These are phyloP conservation scores for Diophrys sp. DNA, from an alignment of 73 alveolate genomes.

Conservation along the genomic window DNA sequence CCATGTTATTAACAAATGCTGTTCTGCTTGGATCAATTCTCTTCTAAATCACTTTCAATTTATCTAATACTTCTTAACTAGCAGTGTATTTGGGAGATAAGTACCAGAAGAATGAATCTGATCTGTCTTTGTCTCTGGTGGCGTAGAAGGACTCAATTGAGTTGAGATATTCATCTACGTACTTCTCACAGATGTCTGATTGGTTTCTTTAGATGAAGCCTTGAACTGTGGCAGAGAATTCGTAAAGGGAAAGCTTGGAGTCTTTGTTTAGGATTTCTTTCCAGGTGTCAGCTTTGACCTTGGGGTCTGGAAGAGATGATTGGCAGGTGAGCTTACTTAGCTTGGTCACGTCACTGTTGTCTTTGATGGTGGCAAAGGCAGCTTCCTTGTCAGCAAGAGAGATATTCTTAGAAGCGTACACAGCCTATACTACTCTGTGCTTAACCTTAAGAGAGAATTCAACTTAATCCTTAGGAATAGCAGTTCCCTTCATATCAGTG, in stretches of 20 bases:
- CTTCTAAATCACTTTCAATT: conserved; percentile 4
- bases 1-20: conserved; percentile 3
- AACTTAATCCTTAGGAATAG: conserved; percentile 28
- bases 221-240: conserved; percentile 22
- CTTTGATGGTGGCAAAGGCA: conserved; percentile 56
- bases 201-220: conserved; percentile 32
- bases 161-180: conserved; percentile 36
- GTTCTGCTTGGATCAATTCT: not conserved
- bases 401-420: conserved; percentile 51
- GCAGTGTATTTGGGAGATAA: conserved; percentile 30
- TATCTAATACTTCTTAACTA: conserved; percentile 25
- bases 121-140: conserved; percentile 30
- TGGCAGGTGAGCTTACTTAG: conserved; percentile 58
- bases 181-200: conserved; percentile 21
- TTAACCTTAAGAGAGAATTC: conserved; percentile 65
- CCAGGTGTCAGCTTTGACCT: conserved; percentile 62
- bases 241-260: conserved; percentile 30
- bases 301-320: conserved; percentile 64
- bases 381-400: conserved; percentile 49
- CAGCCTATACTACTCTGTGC: conserved; percentile 48
- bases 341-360: conserved; percentile 63
- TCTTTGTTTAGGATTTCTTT: conserved; percentile 44
- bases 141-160: conserved; percentile 17
- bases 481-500: conserved; percentile 13
- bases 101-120: conserved; percentile 33